Evolutionary conservation across 306 rosid genomes (phyloP).

Genomic region (Morella rubra): DNA sequence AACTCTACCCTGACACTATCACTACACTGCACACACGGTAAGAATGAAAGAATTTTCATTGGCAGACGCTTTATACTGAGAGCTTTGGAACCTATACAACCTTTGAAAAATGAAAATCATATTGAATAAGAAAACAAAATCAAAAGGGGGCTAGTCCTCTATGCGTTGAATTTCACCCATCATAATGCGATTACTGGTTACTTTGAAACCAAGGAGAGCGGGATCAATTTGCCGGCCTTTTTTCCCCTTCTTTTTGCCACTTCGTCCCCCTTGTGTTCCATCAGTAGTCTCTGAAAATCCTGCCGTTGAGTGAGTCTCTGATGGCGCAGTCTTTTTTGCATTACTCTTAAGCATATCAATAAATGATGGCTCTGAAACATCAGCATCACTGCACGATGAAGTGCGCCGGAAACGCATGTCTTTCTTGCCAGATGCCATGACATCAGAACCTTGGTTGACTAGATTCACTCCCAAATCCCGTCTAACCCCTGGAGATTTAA

Average conservation of each 20-base stretch:
- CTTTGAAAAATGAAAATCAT: not conserved
- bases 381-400: slow-evolving; percentile 43
- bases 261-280: slow-evolving; percentile 42
- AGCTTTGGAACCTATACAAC: slow-evolving; percentile 26
- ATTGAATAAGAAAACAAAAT: not conserved
- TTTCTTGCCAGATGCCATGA: slow-evolving; percentile 32
- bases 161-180: slow-evolving; percentile 66
- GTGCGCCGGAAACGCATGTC: slow-evolving; percentile 35
- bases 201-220: slow-evolving; percentile 61
- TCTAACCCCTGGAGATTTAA: slow-evolving; percentile 37
- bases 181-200: slow-evolving; percentile 59
- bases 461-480: slow-evolving; percentile 31
- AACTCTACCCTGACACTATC: slow-evolving; percentile 13
- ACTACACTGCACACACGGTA: slow-evolving; percentile 17
- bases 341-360: slow-evolving; percentile 59
- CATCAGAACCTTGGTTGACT: slow-evolving; percentile 34
- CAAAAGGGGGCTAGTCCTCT: slow-evolving; percentile 33
- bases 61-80: slow-evolving; percentile 12
- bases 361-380: slow-evolving; percentile 54
- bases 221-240: slow-evolving; percentile 63
- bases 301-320: slow-evolving; percentile 22
- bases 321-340: slow-evolving; percentile 37
- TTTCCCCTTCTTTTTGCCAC: slow-evolving; percentile 61
- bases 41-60: slow-evolving; percentile 26
- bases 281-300: slow-evolving; percentile 38